Conservation (phyloP, 2,329 filamentous ascomycete genomes). For the Fusarium sp. region DNA sequence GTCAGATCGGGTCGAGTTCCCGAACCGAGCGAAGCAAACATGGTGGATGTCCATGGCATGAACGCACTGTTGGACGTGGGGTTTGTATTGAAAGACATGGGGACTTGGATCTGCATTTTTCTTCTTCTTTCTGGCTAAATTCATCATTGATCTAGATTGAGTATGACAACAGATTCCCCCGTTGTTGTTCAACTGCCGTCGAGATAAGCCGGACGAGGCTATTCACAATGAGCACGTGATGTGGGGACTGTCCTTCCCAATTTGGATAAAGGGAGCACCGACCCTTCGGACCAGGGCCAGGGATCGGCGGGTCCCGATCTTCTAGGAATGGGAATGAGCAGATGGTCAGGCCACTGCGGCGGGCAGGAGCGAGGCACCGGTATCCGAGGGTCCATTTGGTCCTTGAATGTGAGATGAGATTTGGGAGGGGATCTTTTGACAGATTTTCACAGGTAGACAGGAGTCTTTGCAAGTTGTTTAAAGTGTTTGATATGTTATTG, state of each 20-base stretch:
- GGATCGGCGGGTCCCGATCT: slow-evolving; percentile 37
- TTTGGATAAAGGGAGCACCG: background rate
- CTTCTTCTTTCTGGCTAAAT: background rate
- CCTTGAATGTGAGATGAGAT: slow-evolving; percentile 14
- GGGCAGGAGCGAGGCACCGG: background rate
- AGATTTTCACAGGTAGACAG: background rate
- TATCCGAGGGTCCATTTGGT: background rate
- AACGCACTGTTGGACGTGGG: background rate
- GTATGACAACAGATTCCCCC: background rate
- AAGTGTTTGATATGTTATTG: background rate
- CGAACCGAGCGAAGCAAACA: slow-evolving; percentile 1
- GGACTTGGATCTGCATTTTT: background rate
- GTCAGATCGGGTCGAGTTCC: background rate
- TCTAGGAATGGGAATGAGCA: slow-evolving; percentile 33
- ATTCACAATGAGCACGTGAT: slow-evolving; percentile 2
- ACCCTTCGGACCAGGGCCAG: background rate
- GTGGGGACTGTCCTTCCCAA: slow-evolving; percentile 11
- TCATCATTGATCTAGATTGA: background rate
- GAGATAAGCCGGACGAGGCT: background rate
- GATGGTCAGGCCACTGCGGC: slow-evolving; percentile 43
- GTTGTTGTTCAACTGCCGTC: background rate
- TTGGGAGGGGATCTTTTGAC: background rate
- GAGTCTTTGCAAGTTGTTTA: background rate
- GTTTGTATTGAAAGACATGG: background rate
- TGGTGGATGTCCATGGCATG: background rate